Percentiles rank a stretch among this genome's conserved stretches.
Evolutionary conservation across 805 yeast species (phyloP).

Genomic region (Gaillardinia entomophila): DNA sequence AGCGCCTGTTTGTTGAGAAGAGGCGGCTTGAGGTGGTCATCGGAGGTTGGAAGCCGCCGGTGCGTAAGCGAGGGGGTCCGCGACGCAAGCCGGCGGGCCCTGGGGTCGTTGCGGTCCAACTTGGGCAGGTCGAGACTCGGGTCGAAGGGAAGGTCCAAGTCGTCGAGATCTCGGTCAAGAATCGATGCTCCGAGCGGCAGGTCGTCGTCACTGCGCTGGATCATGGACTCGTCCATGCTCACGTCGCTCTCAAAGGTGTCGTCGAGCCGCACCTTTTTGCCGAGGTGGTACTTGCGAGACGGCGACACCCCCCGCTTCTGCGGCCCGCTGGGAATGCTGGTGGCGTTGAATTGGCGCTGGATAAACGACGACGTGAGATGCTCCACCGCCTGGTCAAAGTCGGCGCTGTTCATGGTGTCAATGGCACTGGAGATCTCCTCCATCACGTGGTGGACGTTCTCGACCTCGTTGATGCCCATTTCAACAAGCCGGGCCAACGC

Average conservation of each 20-base stretch:
- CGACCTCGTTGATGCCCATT: neutral
- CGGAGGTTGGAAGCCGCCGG: conserved; percentile 11
- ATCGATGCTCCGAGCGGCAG: neutral
- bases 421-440: conserved; percentile 1
- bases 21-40: conserved; percentile 14
- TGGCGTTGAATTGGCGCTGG: conserved; percentile 13
- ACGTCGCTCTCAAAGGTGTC: conserved; percentile 20
- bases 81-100: conserved; percentile 9
- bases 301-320: too few species aligned
- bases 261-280: conserved; percentile 2
- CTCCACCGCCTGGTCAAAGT: conserved; percentile 30
- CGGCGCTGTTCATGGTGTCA: conserved; percentile 25
- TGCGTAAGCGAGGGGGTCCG: conserved; percentile 11
- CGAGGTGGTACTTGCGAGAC: too few species aligned
- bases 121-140: conserved; percentile 25
- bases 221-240: conserved; percentile 23
- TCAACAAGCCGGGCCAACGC: conserved; percentile 3
- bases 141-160: conserved; percentile 21
- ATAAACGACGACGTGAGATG: conserved; percentile 21
- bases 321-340: conserved; percentile 1
- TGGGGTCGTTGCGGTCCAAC: conserved; percentile 2
- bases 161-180: conserved; percentile 11
- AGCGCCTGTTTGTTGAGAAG: conserved; percentile 32
- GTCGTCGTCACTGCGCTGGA: conserved; percentile 21
- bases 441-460: neutral